A percentile compares a stretch with the other conserved stretches of the same genome.
These are phyloP conservation scores for Aspergillus fumigatus DNA, from an alignment of 2,329 filamentous ascomycete species.

Conservation along the genomic window DNA sequence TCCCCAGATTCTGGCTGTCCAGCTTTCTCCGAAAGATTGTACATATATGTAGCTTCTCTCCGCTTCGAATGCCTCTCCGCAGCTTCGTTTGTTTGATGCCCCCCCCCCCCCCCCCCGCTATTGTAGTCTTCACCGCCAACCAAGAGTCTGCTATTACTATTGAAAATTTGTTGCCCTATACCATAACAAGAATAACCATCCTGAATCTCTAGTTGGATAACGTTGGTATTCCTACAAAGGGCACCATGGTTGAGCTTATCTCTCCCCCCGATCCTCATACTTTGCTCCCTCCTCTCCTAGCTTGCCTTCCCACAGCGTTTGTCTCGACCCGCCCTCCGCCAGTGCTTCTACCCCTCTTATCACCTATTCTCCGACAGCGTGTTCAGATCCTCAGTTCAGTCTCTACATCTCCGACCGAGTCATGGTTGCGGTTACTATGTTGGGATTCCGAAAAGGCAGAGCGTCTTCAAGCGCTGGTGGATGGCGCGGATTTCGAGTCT, in stretches of 20 bases:
- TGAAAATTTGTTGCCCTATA: not conserved
- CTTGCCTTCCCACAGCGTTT: slow-evolving; percentile 59
- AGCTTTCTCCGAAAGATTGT: too few species aligned
- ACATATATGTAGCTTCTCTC: not conserved
- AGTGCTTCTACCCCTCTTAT: slow-evolving; percentile 56
- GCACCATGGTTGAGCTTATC: slow-evolving; percentile 51
- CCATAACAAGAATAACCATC: not conserved
- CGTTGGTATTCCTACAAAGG: not conserved
- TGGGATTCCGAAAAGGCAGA: slow-evolving; percentile 54
- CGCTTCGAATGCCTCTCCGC: not conserved
- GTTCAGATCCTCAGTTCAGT: slow-evolving; percentile 52
- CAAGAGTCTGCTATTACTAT: not conserved
- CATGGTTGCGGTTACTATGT: slow-evolving; percentile 57
- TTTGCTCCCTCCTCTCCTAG: slow-evolving; percentile 59
- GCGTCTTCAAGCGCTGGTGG: slow-evolving; percentile 50
- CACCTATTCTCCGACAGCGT: slow-evolving; percentile 60
- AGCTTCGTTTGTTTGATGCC: not conserved
- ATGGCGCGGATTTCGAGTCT: slow-evolving; percentile 54
- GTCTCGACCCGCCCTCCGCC: slow-evolving; percentile 57
- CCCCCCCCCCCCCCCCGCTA: not conserved
- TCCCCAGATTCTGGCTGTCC: not conserved
- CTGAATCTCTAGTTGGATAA: not conserved
- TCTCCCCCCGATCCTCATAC: slow-evolving; percentile 52
- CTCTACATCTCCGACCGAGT: slow-evolving; percentile 40
- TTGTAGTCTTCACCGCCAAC: not conserved